phyloP scores from a whole-genome alignment of 768 basidiomycete genomes.

The Kondoa subrosea region DNA sequence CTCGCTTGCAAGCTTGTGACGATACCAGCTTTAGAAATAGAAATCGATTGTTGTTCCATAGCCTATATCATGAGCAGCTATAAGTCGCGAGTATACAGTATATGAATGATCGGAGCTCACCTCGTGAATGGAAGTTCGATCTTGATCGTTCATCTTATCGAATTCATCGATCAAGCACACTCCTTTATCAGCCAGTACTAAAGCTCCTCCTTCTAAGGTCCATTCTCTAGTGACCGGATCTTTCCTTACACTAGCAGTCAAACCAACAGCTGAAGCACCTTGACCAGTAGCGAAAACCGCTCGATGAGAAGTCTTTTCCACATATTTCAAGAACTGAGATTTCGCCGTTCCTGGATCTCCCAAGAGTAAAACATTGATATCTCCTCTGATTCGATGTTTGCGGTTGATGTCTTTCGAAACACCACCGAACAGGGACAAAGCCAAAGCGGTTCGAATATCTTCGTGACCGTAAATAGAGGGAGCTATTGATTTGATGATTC shows the following conservation, averaged over 20 bases:
- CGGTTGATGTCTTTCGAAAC: conserved; percentile 89
- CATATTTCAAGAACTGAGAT: conserved; percentile 96
- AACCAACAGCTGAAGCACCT: conserved; percentile 92
- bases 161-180: conserved; percentile 97
- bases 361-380: conserved; percentile 88
- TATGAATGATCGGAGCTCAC: neutral
- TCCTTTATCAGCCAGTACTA: conserved; percentile 97
- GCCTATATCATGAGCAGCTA: conserved; percentile 55
- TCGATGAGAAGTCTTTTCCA: conserved; percentile 93
- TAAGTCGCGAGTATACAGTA: too few relatives aligned
- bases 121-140: conserved; percentile 38
- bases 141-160: conserved; percentile 99
- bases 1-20: conserved; percentile 95
- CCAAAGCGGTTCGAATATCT: conserved; percentile 94
- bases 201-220: conserved; percentile 94
- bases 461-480: conserved; percentile 99
- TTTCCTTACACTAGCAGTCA: conserved; percentile 96
- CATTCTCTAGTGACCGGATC: conserved; percentile 94
- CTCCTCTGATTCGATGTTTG: conserved; percentile 89
- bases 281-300: conserved; percentile 98
- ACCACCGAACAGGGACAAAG: conserved; percentile 85
- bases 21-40: conserved; percentile 96
- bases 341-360: conserved; percentile 99
- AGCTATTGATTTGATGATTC: conserved; percentile 95
- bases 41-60: conserved; percentile 99